These are phyloP conservation scores for Oleoguttula mirabilis DNA, from an alignment of 495 filamentous ascomycete species.

Conservation along the genomic window DNA sequence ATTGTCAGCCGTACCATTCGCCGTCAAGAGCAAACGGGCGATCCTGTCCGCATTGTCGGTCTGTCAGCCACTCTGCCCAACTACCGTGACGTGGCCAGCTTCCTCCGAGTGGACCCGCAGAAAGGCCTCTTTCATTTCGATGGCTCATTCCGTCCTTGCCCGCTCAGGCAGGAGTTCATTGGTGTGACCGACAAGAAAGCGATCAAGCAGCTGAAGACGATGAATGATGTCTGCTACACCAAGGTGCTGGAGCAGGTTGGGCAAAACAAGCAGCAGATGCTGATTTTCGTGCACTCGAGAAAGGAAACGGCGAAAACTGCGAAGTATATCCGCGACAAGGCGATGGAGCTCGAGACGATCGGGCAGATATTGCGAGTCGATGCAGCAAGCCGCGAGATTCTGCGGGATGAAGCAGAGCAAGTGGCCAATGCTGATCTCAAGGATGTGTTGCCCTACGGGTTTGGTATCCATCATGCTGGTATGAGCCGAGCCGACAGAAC, in stretches of 20 bases:
- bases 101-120: constrained; percentile 76
- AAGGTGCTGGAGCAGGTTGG: constrained; percentile 97
- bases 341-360: constrained; percentile 89
- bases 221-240: constrained; percentile 98
- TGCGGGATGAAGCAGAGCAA: constrained; percentile 71
- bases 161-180: constrained; percentile 91
- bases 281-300: constrained; percentile 95
- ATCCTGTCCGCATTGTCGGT: constrained; percentile 80
- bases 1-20: constrained; percentile 92
- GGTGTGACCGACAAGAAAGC: constrained; percentile 96
- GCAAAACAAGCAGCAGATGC: constrained; percentile 82
- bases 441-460: constrained; percentile 88
- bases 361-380: constrained; percentile 89
- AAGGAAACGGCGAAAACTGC: constrained; percentile 98
- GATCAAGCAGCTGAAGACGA: constrained; percentile 97
- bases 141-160: constrained; percentile 84
- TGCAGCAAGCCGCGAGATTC: constrained; percentile 77
- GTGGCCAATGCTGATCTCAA: constrained; percentile 83
- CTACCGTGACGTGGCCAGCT: constrained; percentile 91
- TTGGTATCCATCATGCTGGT: constrained; percentile 96
- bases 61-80: constrained; percentile 93
- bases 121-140: constrained; percentile 95
- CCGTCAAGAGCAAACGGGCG: constrained; percentile 82
- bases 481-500: constrained; percentile 88
- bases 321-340: constrained; percentile 90